These are phyloP conservation scores for Suillus discolor DNA, from an alignment of 768 basidiomycete species.

Conservation along the genomic window DNA sequence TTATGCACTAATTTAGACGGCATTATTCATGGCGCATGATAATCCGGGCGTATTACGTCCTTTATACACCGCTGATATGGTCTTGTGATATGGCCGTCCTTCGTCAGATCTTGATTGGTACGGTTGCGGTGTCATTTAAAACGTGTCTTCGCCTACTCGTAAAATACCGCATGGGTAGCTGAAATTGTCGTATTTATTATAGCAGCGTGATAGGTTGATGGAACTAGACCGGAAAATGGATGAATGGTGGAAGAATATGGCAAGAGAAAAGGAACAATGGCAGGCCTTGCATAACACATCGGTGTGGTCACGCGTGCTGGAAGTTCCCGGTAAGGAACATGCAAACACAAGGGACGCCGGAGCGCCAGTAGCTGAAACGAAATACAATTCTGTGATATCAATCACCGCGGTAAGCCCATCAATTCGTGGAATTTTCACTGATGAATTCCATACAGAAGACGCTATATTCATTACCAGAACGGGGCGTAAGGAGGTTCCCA, in stretches of 20 bases:
- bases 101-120: conserved; percentile 4
- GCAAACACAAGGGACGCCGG: no score
- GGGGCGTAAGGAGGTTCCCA: no score
- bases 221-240: no score
- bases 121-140: neutral
- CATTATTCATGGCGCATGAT: neutral
- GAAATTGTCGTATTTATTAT: no score
- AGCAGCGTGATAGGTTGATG: no score
- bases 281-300: no score
- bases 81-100: neutral
- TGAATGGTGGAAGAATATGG: no score
- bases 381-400: neutral
- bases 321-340: no score
- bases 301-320: no score
- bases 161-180: no score
- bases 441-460: neutral
- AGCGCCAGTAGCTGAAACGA: neutral
- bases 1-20: neutral
- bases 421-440: neutral
- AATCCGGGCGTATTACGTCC: conserved; percentile 1
- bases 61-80: neutral
- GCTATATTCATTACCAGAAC: neutral
- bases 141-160: neutral
- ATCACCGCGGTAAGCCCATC: conserved; percentile 1
- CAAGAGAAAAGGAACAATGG: no score